Base-by-base conservation (phyloP, 75 land plant species). In the Cunninghamia lanceolata region DNA sequence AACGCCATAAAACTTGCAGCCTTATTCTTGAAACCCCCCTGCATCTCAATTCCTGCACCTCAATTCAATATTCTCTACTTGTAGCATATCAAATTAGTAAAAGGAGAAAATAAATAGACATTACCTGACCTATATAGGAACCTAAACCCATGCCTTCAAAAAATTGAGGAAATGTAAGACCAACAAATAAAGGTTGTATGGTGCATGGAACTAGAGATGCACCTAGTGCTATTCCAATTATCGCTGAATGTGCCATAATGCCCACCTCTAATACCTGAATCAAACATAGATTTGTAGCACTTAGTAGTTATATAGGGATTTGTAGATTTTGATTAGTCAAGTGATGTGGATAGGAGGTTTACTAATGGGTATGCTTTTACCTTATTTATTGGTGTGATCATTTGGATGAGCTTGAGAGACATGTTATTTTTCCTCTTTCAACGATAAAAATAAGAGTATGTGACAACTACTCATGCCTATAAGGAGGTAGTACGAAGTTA, bases 91-190 rank as follows among this genome's bases (percentile, higher is more conserved):
- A 10, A 35, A 40, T 0, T 1, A 0, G 3, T 17, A 8, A 21
- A 40, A 40, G 0, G 16, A 30, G 1, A 3, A 30, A 2, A 32
- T 1, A 9, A 38, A 1, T 77, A 0, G 10, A 15, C 0, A 28
- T 85, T 88, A 87, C 92, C 91, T 86, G 81, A 81, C 83, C 84
- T 36, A 89, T 87, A 68, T 77, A 87, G 1, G 89, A 86, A 38
- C 91, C 92, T 3, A 91, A 38, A 32, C 92, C 92, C 38, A 91
- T 56, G 43, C 92, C 92, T 79, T 91, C 88, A 32, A 89, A 91
- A 19, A 89, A 83, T 34, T 91, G 92, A 84, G 89, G 92, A 80
- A 91, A 89, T 2, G 76, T 75, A 42, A 91, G 83, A n/a, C 91
- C 92, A 8, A 45, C 89, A 28, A 91, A 14, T 0, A 91, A 71